Conservation (phyloP, 1,284 basidiomycete genomes). For the Ceratobasidium sp. region DNA sequence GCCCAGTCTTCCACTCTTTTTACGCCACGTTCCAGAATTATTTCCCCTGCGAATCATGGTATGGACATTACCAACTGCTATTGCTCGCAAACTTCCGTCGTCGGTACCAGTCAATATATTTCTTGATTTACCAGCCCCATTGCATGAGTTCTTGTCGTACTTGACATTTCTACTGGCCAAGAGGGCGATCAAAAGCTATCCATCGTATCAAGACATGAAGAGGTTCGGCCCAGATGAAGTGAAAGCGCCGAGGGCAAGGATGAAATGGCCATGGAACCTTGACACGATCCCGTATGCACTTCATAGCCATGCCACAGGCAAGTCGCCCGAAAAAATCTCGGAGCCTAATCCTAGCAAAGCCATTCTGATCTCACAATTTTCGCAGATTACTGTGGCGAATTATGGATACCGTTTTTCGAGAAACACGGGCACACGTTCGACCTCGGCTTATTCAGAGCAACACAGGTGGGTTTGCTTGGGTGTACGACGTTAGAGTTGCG, state of each 20-base stretch:
- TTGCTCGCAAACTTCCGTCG: slow-evolving; percentile 2
- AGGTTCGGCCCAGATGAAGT: slow-evolving; percentile 22
- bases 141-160: background rate
- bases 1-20: slow-evolving; percentile 2
- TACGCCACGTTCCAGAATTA: background rate
- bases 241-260: background rate
- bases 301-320: background rate
- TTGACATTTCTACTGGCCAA: background rate
- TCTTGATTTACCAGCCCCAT: background rate
- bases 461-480: too few species aligned
- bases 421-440: too few species aligned
- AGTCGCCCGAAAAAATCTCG: background rate
- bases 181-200: background rate
- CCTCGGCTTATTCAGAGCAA: too few species aligned
- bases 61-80: background rate
- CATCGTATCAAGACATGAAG: background rate
- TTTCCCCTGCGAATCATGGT: background rate
- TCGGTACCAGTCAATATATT: background rate
- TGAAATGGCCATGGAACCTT: slow-evolving; percentile 2
- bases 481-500: too few species aligned
- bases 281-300: background rate
- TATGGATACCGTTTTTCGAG: too few species aligned
- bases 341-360: too few species aligned
- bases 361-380: too few species aligned
- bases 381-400: slow-evolving; percentile 18